These are phyloP conservation scores for Trifolium repens DNA, from an alignment of 306 rosid species.

Conservation along the genomic window DNA sequence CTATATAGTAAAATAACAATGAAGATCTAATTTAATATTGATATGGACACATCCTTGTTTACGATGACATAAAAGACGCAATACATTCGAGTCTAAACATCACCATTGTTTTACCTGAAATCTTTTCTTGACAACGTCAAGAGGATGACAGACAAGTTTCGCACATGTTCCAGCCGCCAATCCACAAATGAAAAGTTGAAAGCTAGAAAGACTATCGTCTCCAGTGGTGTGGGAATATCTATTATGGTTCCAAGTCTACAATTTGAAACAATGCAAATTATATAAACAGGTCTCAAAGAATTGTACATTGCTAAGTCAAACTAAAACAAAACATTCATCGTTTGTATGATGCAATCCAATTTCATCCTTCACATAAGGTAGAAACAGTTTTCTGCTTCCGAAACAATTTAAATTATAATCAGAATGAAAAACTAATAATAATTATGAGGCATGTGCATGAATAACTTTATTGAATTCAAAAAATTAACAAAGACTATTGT, in stretches of 20 bases:
- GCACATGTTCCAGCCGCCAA: slow-evolving; percentile 95
- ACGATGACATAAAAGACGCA: background rate
- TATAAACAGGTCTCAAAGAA: slow-evolving; percentile 18
- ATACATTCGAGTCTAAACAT: background rate
- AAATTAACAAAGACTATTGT: slow-evolving; percentile 19
- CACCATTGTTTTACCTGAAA: slow-evolving; percentile 67
- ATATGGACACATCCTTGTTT: slow-evolving; percentile 18
- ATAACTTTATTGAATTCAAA: slow-evolving; percentile 3
- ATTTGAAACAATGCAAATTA: slow-evolving; percentile 23
- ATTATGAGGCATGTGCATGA: background rate
- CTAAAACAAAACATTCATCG: slow-evolving; percentile 24
- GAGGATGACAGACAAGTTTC: slow-evolving; percentile 96
- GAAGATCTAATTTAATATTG: slow-evolving; percentile 21
- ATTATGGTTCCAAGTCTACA: slow-evolving; percentile 69
- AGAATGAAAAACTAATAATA: background rate
- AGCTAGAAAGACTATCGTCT: slow-evolving; percentile 63
- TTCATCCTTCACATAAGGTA: slow-evolving; percentile 2
- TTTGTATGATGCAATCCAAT: slow-evolving; percentile 31
- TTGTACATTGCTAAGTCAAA: slow-evolving; percentile 9
- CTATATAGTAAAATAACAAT: slow-evolving; percentile 52
- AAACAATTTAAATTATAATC: slow-evolving; percentile 1
- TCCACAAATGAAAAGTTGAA: slow-evolving; percentile 87
- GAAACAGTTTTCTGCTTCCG: slow-evolving; percentile 7
- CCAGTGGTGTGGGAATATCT: slow-evolving; percentile 42
- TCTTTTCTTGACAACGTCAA: slow-evolving; percentile 96